These are phyloP conservation scores for Cystoisospora suis DNA, from an alignment of 169 alveolate species.

Conservation along the genomic window DNA sequence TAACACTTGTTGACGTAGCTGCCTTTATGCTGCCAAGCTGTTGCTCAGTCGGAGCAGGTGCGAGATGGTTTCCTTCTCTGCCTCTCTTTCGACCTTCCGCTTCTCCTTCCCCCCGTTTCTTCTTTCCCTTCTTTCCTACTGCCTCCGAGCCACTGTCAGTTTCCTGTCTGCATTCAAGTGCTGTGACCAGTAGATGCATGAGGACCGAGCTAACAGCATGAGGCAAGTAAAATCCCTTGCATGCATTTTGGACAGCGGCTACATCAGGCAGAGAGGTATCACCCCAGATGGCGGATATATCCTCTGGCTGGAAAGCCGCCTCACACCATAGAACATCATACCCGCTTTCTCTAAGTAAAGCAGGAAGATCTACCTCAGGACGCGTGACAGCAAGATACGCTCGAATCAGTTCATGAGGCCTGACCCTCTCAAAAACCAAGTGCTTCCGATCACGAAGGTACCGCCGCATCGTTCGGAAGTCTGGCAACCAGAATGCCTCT, in stretches of 20 bases:
- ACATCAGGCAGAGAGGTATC: constrained; percentile 11
- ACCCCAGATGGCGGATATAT: not conserved
- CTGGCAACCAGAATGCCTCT: constrained; percentile 31
- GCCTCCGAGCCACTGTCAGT: not conserved
- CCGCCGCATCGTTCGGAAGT: constrained; percentile 44
- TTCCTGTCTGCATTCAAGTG: not conserved
- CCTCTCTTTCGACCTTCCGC: not conserved
- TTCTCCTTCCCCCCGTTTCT: not conserved
- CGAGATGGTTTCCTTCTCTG: not conserved
- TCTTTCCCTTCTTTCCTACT: not conserved
- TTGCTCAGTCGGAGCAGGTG: not conserved
- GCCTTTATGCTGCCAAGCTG: not conserved
- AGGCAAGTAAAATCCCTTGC: constrained; percentile 15
- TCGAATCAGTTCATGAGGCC: constrained; percentile 45
- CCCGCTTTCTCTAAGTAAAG: not conserved
- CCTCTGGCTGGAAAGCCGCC: constrained; percentile 40
- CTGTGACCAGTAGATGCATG: constrained; percentile 20
- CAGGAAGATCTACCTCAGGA: constrained; percentile 21
- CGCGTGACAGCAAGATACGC: constrained; percentile 17
- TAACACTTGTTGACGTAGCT: not conserved
- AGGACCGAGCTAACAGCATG: constrained; percentile 43
- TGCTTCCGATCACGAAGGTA: constrained; percentile 30
- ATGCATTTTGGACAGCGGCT: not conserved
- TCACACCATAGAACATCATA: not conserved
- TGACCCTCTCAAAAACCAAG: not conserved